Evolutionary conservation across 2,329 filamentous ascomycete genomes (phyloP).

Genomic region (Fusarium equiseti): DNA sequence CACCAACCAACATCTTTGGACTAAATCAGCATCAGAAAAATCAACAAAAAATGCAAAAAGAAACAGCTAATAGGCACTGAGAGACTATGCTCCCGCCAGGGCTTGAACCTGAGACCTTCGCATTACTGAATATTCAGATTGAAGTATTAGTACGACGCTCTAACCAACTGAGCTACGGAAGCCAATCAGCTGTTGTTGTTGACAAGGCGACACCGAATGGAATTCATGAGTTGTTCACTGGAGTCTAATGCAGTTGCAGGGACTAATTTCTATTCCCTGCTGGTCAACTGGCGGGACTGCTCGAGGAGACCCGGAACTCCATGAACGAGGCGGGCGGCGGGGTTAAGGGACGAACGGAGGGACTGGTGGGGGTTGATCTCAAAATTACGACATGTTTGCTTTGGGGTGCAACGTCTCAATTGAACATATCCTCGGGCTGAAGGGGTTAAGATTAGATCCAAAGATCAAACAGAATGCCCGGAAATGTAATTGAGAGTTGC

Average conservation of each 20-base stretch:
- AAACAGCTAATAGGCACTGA: conserved; percentile 28
- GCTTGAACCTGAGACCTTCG: conserved; percentile 49
- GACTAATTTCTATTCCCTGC: neutral
- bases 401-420: conserved; percentile 5
- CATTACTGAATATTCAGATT: conserved; percentile 40
- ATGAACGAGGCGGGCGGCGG: conserved; percentile 21
- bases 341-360: conserved; percentile 24
- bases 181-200: conserved; percentile 38
- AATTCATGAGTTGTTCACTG: neutral
- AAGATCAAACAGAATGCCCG: neutral
- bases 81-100: conserved; percentile 45
- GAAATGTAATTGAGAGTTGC: conserved; percentile 16
- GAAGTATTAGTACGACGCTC: conserved; percentile 49
- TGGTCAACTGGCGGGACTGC: neutral
- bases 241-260: neutral
- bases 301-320: conserved; percentile 17
- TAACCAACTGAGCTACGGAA: conserved; percentile 50
- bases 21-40: neutral
- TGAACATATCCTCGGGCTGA: conserved; percentile 1
- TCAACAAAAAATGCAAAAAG: conserved; percentile 17
- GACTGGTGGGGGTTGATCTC: conserved; percentile 27
- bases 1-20: neutral
- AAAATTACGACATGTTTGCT: conserved; percentile 14
- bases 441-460: neutral
- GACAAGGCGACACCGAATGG: rapidly evolving